These are phyloP conservation scores for Paraconiothyrium sp. DNA, from an alignment of 2,329 filamentous ascomycete genomes.

Conservation along the genomic window DNA sequence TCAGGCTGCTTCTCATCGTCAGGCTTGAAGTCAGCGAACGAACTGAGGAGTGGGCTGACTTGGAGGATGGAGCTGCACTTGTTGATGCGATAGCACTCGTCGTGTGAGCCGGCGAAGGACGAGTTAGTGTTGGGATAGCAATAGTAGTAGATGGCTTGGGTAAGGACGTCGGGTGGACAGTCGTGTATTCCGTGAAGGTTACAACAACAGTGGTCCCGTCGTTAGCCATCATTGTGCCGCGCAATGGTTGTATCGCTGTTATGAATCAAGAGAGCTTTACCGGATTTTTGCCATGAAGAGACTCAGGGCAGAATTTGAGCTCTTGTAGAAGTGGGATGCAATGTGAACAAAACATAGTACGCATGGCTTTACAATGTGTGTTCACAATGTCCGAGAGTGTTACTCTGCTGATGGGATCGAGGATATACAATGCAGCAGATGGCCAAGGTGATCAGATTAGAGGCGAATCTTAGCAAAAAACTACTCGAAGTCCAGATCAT, in stretches of 20 bases:
- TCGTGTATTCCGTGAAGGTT: slow-evolving; percentile 6
- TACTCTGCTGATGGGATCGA: too few relatives aligned
- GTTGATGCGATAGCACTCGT: background rate
- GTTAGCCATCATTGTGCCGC: background rate
- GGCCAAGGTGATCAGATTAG: too few relatives aligned
- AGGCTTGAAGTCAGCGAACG: background rate
- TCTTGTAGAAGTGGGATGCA: background rate
- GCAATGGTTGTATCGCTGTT: background rate
- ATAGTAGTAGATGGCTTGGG: background rate
- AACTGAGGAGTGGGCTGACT: background rate
- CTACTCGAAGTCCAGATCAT: too few relatives aligned
- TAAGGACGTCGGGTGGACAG: background rate
- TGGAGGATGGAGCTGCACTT: background rate
- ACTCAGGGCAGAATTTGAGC: too few relatives aligned
- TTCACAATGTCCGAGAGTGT: too few relatives aligned
- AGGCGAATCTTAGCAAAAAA: too few relatives aligned
- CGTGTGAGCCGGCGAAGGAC: background rate
- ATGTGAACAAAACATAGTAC: background rate
- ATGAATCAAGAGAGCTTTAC: background rate
- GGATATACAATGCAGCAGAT: too few relatives aligned
- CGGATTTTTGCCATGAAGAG: background rate
- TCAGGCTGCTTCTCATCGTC: background rate
- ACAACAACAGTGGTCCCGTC: slow-evolving; percentile 1
- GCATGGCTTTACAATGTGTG: too few relatives aligned
- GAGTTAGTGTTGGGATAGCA: background rate